Percentiles rank a stretch among this genome's conserved stretches.
These are phyloP conservation scores for Peronospora destructor DNA, from an alignment of 352 stramenopile genomes.

Conservation along the genomic window DNA sequence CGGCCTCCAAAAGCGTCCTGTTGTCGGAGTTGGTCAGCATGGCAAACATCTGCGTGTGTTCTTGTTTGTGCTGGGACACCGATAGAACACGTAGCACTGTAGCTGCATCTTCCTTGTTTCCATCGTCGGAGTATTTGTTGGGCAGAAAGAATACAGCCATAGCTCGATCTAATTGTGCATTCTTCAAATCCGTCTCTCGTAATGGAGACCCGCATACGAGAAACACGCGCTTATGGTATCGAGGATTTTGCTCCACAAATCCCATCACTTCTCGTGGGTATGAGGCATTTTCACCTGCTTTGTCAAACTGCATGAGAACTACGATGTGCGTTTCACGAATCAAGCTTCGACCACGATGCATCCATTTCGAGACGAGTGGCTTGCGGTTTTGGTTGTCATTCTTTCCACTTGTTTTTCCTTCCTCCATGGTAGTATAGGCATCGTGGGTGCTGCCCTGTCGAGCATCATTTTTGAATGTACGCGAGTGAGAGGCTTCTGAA, in stretches of 20 bases:
- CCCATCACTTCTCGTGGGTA: conserved; percentile 62
- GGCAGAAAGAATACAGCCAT: conserved; percentile 81
- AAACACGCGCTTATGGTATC: conserved; percentile 75
- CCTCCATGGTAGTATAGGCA: conserved; percentile 26
- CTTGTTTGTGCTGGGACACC: conserved; percentile 54
- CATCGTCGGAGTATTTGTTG: conserved; percentile 76
- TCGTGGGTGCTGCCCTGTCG: conserved; percentile 27
- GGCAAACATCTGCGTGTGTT: conserved; percentile 67
- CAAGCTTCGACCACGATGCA: conserved; percentile 37
- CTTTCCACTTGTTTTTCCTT: conserved; percentile 17
- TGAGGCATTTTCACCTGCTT: conserved; percentile 33
- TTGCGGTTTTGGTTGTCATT: conserved; percentile 17
- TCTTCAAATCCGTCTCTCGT: conserved; percentile 42
- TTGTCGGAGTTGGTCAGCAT: conserved; percentile 85
- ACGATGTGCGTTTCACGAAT: conserved; percentile 80
- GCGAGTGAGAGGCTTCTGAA: conserved; percentile 9
- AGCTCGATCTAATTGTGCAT: conserved; percentile 53
- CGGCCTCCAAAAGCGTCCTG: conserved; percentile 64
- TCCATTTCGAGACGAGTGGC: conserved; percentile 38
- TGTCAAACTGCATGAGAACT: conserved; percentile 69
- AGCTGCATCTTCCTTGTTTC: conserved; percentile 72
- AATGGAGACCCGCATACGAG: conserved; percentile 71
- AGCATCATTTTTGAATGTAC: conserved; percentile 15
- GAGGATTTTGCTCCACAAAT: conserved; percentile 61
- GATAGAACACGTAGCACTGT: conserved; percentile 78